Percentiles rank a stretch among this genome's conserved stretches.
These are phyloP conservation scores for Ustilago xerochloae DNA, from an alignment of 1,284 basidiomycete species.

Conservation along the genomic window DNA sequence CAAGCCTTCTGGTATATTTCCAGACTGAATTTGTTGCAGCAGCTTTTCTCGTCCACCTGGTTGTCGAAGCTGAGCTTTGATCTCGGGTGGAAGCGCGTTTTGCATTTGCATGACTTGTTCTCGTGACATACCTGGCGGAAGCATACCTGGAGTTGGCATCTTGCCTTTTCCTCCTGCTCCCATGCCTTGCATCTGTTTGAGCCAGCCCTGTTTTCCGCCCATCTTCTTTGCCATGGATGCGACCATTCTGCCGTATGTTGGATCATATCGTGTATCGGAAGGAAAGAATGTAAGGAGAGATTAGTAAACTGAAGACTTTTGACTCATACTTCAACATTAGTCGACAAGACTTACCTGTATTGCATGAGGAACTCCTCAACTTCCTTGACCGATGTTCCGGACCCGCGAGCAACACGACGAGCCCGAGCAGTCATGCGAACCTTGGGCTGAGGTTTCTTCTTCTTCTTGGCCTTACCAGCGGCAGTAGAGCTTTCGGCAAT, in stretches of 20 bases:
- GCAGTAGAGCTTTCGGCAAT: conserved; percentile 37
- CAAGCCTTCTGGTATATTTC: conserved; percentile 49
- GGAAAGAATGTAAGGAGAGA: no score
- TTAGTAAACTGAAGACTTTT: no score
- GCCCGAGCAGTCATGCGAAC: conserved; percentile 65
- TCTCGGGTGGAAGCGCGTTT: conserved; percentile 63
- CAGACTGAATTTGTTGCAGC: conserved; percentile 56
- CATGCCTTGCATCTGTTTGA: conserved; percentile 57
- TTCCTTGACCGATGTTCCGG: conserved; percentile 94
- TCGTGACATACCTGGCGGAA: conserved; percentile 63
- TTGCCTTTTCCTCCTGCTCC: conserved; percentile 48
- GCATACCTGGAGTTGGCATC: conserved; percentile 53
- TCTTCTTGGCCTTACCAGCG: conserved; percentile 46
- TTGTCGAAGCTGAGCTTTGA: conserved; percentile 67
- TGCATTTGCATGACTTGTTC: conserved; percentile 67
- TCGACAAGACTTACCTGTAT: no score
- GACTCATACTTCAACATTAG: no score
- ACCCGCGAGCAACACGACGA: conserved; percentile 88
- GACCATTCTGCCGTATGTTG: no score
- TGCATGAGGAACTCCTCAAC: conserved; percentile 90
- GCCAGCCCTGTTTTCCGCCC: conserved; percentile 87
- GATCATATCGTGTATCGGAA: no score
- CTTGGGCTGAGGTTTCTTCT: conserved; percentile 50
- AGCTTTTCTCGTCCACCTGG: conserved; percentile 65
- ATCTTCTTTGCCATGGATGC: conserved; percentile 82